Evolutionary conservation across 1,284 basidiomycete genomes (phyloP).

Genomic region (Retiboletus flavoniger): DNA sequence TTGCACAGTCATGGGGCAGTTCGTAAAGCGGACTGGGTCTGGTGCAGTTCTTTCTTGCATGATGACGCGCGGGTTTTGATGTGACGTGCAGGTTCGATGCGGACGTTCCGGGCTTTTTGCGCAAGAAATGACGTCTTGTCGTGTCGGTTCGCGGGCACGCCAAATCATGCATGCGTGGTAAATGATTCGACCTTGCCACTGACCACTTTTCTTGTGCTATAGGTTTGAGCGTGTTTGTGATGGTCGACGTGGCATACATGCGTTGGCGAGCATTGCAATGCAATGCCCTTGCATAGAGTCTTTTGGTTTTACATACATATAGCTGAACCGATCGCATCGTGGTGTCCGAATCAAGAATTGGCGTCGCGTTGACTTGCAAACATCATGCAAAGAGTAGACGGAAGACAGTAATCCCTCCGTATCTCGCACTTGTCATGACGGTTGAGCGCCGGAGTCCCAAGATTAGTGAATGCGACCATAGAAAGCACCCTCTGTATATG

Average conservation of each 20-base stretch:
- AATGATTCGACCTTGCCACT: not conserved
- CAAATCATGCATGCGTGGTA: not conserved
- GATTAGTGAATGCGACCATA: too few species aligned
- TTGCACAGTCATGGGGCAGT: not conserved
- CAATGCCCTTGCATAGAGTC: not conserved
- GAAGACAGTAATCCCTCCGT: too few species aligned
- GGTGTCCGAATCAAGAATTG: too few species aligned
- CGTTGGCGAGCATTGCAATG: not conserved
- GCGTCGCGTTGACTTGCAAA: too few species aligned
- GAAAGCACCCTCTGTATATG: too few species aligned
- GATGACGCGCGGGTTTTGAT: not conserved
- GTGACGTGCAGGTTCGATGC: constrained; percentile 21
- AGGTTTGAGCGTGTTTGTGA: not conserved
- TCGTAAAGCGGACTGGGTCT: constrained; percentile 17
- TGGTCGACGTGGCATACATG: not conserved
- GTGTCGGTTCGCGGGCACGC: not conserved
- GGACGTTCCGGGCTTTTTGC: constrained; percentile 22
- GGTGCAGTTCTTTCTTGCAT: constrained; percentile 13
- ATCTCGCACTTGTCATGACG: too few species aligned
- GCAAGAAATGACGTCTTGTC: not conserved
- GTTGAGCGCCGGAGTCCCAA: too few species aligned
- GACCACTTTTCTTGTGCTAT: not conserved
- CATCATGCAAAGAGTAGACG: too few species aligned
- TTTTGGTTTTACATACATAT: too few species aligned
- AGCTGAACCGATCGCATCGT: too few species aligned